These are phyloP conservation scores for Suillus placidus DNA, from an alignment of 768 basidiomycete species.

Conservation along the genomic window DNA sequence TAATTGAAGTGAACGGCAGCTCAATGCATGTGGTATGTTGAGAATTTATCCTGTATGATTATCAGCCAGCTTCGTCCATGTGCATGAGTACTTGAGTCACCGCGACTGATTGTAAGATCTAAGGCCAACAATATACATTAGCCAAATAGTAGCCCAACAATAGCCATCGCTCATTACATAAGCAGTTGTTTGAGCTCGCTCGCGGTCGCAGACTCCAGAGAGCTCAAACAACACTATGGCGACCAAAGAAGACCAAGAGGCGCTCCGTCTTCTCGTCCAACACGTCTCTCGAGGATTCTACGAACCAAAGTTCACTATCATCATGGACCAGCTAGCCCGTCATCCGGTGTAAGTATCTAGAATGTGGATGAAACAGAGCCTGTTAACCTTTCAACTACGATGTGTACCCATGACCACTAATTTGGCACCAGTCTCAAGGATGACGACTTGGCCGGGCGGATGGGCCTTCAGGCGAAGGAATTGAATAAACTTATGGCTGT, in stretches of 20 bases:
- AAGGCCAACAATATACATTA: no score
- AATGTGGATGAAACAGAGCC: constrained; percentile 29
- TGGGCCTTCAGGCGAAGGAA: constrained; percentile 89
- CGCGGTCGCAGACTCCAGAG: not conserved
- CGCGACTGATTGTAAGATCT: no score
- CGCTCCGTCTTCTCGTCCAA: constrained; percentile 85
- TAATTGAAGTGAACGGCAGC: not conserved
- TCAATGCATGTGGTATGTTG: not conserved
- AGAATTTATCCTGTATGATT: not conserved
- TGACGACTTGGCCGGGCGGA: constrained; percentile 88
- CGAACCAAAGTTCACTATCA: constrained; percentile 87
- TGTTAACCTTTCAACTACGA: constrained; percentile 17
- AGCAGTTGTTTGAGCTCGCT: not conserved
- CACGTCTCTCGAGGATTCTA: constrained; percentile 94
- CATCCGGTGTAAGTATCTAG: constrained; percentile 87
- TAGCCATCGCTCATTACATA: not conserved
- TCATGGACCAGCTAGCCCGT: constrained; percentile 91
- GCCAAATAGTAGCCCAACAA: no score
- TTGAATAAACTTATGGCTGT: constrained; percentile 87
- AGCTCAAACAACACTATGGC: constrained; percentile 43
- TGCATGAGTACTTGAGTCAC: no score
- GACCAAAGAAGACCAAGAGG: constrained; percentile 80
- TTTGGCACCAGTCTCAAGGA: constrained; percentile 72
- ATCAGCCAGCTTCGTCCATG: not conserved
- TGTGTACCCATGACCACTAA: constrained; percentile 2